phyloP scores from a whole-genome alignment of 1,139 yeast genomes.

The Nakaseomyces glabratus region DNA sequence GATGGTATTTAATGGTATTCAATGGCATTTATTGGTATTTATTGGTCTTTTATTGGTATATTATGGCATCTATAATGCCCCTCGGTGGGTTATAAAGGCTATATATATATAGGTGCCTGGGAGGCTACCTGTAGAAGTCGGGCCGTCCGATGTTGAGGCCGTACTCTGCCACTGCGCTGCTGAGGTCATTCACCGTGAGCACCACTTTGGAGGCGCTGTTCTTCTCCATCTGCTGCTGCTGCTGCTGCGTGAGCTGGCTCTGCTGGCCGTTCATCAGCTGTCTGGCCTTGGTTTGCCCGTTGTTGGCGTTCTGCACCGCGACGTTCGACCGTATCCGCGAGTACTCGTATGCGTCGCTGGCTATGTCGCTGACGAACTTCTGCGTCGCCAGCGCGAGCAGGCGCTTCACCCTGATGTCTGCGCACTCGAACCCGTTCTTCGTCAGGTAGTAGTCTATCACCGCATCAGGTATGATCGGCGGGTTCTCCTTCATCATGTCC shows the following conservation, averaged over 20 bases:
- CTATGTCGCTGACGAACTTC: constrained; percentile 86
- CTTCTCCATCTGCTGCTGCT: constrained; percentile 35
- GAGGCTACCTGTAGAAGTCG: constrained; percentile 69
- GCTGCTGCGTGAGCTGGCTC: constrained; percentile 23
- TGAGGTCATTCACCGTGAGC: constrained; percentile 28
- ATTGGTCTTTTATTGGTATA: too few relatives aligned
- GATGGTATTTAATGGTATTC: too few relatives aligned
- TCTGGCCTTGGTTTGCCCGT: constrained; percentile 80
- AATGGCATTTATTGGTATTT: too few relatives aligned
- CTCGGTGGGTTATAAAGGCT: too few relatives aligned
- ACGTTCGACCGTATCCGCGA: constrained; percentile 80
- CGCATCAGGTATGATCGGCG: constrained; percentile 95
- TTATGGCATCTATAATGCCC: too few relatives aligned
- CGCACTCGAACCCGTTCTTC: constrained; percentile 79
- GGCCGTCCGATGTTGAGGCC: constrained; percentile 89
- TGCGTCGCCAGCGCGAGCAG: constrained; percentile 91
- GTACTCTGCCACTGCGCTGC: constrained; percentile 55
- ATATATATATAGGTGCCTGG: constrained; percentile 4
- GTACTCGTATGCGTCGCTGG: constrained; percentile 94
- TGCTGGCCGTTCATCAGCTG: constrained; percentile 55
- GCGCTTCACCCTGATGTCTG: constrained; percentile 72
- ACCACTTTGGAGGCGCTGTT: constrained; percentile 35
- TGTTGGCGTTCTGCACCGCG: constrained; percentile 72
- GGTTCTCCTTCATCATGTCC: constrained; percentile 83
- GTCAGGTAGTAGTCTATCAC: constrained; percentile 92